phyloP scores from a whole-genome alignment of 1,139 yeast genomes.

The Geotrichum citri-aurantii region DNA sequence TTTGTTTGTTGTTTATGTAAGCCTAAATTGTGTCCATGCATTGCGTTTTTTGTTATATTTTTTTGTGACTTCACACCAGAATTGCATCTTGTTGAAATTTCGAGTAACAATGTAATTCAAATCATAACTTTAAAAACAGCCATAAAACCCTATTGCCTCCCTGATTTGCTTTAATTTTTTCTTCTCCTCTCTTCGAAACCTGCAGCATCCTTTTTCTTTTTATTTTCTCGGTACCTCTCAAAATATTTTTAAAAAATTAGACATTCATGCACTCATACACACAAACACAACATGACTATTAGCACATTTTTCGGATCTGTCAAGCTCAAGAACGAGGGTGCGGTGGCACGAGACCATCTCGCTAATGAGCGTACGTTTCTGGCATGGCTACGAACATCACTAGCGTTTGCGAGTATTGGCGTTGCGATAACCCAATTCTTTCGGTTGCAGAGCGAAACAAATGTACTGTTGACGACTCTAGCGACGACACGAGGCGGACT shows the following conservation, averaged over 20 bases:
- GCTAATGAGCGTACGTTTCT: slow-evolving; percentile 75
- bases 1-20: no score
- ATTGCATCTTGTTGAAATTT: neutral
- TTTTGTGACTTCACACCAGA: no score
- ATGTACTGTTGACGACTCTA: neutral
- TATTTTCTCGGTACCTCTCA: no score
- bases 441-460: slow-evolving; percentile 32
- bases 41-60: no score
- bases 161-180: neutral
- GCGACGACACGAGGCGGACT: neutral
- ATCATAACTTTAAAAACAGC: neutral
- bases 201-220: no score
- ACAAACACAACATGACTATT: neutral
- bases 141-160: no score
- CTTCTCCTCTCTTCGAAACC: neutral
- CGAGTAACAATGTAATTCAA: no score
- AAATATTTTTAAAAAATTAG: neutral
- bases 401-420: slow-evolving; percentile 52
- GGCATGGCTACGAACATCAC: slow-evolving; percentile 70
- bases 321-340: slow-evolving; percentile 41
- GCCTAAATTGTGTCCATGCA: no score
- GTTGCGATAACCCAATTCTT: slow-evolving; percentile 52
- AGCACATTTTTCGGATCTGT: slow-evolving; percentile 28
- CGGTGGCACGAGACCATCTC: slow-evolving; percentile 52
- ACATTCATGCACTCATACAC: neutral